Base-by-base conservation (phyloP, 2,329 filamentous ascomycete species). In the Metarhizium rileyi region DNA sequence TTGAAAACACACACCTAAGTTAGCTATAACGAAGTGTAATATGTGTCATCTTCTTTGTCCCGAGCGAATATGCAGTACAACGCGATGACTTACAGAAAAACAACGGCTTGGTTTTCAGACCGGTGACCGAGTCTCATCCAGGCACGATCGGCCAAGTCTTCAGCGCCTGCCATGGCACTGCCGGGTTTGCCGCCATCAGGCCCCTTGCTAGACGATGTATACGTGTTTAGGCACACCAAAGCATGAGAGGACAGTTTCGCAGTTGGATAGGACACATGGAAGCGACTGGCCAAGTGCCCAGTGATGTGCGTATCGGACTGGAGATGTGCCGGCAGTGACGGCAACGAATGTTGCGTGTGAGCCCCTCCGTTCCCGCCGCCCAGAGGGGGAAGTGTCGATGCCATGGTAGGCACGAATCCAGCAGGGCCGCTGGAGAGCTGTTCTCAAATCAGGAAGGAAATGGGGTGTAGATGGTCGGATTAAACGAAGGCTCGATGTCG, bases 151-250 rank as follows among this genome's bases (percentile, higher is more conserved):
- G 93, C 93, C 63, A 98, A 77, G 60, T 96, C 90, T 68, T 97
- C 91, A 30, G 89, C 90, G 63, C 90, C 90, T 50, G 85, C 90
- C 78, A 90, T 89, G 55, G 90, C 89, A 70, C 89, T 95, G 33
- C 90, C 91, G 59, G 94, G 88, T 62, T 90, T 93, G 52, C 81
- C 84, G 57, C 91, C 91, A 86, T 96, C 89, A 4, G 86, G 81
- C 22, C 90, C 91, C 63, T 90, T 90, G 49, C 85, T 78, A 1
- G 91, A 91, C 10, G 88, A 87, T 10, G 88, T 91, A 66, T 95
- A 97, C 20, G 90, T 98, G 72, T 98, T 98, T 56, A 98, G 75
- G 47, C 87, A 86, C 62, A 98, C 85, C 58, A 97, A 77, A 45
- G 86, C 93, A 64, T 97, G 90, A 1, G 90, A 95, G 1, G 90